Base-by-base conservation (phyloP, 1,139 yeast genomes). In the Saccharomyces pastorianus region DNA sequence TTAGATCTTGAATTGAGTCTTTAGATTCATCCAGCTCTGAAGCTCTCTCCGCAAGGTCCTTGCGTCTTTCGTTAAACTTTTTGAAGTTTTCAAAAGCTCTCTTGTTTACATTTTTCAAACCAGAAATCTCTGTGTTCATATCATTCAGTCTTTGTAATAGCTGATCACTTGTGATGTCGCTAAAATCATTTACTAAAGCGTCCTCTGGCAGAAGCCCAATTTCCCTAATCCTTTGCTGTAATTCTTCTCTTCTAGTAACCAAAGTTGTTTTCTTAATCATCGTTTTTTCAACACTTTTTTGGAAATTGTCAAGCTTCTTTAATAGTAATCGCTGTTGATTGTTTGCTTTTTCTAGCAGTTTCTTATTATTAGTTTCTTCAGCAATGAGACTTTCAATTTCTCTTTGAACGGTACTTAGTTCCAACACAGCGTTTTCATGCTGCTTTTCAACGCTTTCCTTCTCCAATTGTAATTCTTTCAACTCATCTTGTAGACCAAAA, bases 121-220 rank as follows among this genome's bases (percentile, higher is more conserved):
- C 78, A 46, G 80, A 78, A 48, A 90, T 74, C 38, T 79, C 80
- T 47, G 79, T 80, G 51, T 84, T 82, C 5, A 83, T 78, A 46
- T 72, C 71, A 55, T 81, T 83, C 60, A 89, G 75, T 55, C 78
- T 73, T n/a, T 68, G 65, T 50, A 88, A 71, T 41, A 90, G 68
- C 6, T 79, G 76, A 50, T 81, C 82, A 2, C 89, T 79, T 3
- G 70, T 63, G 31, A 70, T 59, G 31, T 73, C 71, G 51, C 72
- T 74, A 56, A 73, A 76, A 28, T 79, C 77, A 6, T 76, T 75
- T 13, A 38, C n/a, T 61, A 88, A 83, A 0, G 95, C 91, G 56
- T 88, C 93, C 64, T 90, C 96, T 0, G 97, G 95, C 31, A 91
- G 74, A 1, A 88, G 86, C 9, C 97, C 97, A 51, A 91, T 73